Evolutionary conservation across 208 protist genomes (phyloP).

Genomic region (Trypanosoma rangeli): DNA sequence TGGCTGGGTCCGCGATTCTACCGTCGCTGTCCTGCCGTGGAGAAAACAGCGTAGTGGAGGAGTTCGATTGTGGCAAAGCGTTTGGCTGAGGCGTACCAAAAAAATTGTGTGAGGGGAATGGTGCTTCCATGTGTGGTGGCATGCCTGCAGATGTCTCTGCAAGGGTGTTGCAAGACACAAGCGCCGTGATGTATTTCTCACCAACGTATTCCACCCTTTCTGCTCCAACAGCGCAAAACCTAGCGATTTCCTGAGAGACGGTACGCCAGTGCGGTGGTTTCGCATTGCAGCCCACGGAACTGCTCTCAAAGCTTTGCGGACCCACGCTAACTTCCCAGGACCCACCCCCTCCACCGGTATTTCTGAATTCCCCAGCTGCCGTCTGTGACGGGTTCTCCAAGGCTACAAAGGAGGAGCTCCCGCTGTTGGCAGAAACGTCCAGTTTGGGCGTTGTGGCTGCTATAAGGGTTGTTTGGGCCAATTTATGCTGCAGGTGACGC

Average conservation of each 20-base stretch:
- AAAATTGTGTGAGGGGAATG: neutral
- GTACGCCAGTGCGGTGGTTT: neutral
- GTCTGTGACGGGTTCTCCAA: neutral
- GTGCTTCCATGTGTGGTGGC: neutral
- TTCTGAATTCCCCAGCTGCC: neutral
- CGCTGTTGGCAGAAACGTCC: neutral
- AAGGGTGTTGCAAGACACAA: neutral
- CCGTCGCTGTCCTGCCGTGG: neutral
- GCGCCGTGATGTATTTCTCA: conserved; percentile 1
- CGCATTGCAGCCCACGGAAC: neutral
- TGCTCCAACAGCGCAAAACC: conserved; percentile 18
- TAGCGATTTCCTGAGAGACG: conserved; percentile 20
- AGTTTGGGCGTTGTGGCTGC: neutral
- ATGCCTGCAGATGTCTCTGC: neutral
- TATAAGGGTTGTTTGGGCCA: conserved; percentile 26
- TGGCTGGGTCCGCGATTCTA: neutral
- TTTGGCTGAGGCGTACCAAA: neutral
- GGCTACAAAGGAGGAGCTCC: neutral
- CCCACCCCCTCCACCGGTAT: neutral
- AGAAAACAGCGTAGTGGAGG: neutral
- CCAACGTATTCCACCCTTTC: conserved; percentile 1
- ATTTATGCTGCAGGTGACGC: conserved; percentile 58
- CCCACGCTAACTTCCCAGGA: neutral
- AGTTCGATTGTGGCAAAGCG: neutral
- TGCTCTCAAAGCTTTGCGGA: neutral